Conservation (phyloP, 768 basidiomycete genomes). For the Erythrobasidium yunnanense region DNA sequence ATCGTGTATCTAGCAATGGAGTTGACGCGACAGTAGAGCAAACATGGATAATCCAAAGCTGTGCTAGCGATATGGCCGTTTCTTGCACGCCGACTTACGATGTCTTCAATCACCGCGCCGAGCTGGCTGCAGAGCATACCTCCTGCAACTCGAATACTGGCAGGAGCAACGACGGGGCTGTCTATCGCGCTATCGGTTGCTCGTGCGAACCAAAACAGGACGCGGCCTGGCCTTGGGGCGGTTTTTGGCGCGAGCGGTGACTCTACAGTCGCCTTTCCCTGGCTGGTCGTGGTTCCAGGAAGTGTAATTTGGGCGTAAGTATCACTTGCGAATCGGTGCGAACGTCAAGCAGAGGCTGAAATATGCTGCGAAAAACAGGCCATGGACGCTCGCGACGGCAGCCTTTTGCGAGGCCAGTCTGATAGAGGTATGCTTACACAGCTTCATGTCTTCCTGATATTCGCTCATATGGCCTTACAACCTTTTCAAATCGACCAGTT, state of each 20-base stretch:
- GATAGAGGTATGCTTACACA: constrained; percentile 57
- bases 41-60: too few relatives aligned
- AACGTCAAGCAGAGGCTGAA: not conserved
- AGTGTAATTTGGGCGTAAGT: constrained; percentile 26
- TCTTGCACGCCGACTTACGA: too few relatives aligned
- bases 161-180: constrained; percentile 4
- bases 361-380: constrained; percentile 43
- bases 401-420: constrained; percentile 73
- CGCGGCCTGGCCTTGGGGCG: constrained; percentile 9
- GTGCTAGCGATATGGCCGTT: too few relatives aligned
- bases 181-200: not conserved
- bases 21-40: too few relatives aligned
- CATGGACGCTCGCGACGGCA: constrained; percentile 88
- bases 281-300: constrained; percentile 35
- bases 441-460: not conserved
- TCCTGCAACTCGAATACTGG: constrained; percentile 9
- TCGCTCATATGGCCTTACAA: not conserved
- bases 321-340: not conserved
- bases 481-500: constrained; percentile 49
- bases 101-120: constrained; percentile 14
- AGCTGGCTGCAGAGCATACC: constrained; percentile 27
- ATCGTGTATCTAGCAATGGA: too few relatives aligned
- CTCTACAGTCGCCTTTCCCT: constrained; percentile 31
- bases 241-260: constrained; percentile 28
- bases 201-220: constrained; percentile 9